Base-by-base conservation (phyloP, 1,284 basidiomycete genomes). In the Marasmius oreades region DNA sequence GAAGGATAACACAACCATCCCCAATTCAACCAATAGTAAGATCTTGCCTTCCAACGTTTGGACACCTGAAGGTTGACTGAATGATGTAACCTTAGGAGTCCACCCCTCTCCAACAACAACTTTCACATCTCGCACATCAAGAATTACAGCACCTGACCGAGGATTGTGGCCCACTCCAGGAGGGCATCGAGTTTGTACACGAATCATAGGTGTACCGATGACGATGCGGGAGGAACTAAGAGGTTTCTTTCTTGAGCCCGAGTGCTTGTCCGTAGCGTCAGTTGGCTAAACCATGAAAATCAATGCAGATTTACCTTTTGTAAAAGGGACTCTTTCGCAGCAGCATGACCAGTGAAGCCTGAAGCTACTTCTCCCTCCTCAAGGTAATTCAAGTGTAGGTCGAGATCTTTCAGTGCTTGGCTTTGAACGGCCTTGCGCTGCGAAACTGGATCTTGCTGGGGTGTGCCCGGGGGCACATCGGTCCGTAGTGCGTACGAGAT, bases 121-220 rank as follows among this genome's bases (percentile, higher is more conserved):
- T 7, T 63, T 67, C n/a, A 88, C 62, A 48, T 76, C 73, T 63
- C 86, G 81, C 0, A 90, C 55, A 65, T 91, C 88, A 33, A 89
- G n/a, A 5, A 89, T 68, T 3, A 90, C 52, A 18, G 80, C 77
- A 7, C 90, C 89, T n/a, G 88, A 89, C 14, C 88, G 80, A 18
- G 73, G 71, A 12, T 63, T 44, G 31, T 61, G 63, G 1, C 64
- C 62, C 26, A 69, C 65, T 16, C 78, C 80, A 52, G 85, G 73
- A 12, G 82, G 79, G 59, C 78, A 82, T 55, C 86, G 79, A 48
- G 84, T 60, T 65, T 90, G 78, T 33, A 86, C 52, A 33, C 90
- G 82, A 52, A 90, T 67, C 68, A 84, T 76, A n/a, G 78, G 68
- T 20, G 83, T 66, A 24, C 63, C 64, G 55, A 86, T 57, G 42